These are phyloP conservation scores for Phytopythium aichiense DNA, from an alignment of 352 stramenopile genomes.

Conservation along the genomic window DNA sequence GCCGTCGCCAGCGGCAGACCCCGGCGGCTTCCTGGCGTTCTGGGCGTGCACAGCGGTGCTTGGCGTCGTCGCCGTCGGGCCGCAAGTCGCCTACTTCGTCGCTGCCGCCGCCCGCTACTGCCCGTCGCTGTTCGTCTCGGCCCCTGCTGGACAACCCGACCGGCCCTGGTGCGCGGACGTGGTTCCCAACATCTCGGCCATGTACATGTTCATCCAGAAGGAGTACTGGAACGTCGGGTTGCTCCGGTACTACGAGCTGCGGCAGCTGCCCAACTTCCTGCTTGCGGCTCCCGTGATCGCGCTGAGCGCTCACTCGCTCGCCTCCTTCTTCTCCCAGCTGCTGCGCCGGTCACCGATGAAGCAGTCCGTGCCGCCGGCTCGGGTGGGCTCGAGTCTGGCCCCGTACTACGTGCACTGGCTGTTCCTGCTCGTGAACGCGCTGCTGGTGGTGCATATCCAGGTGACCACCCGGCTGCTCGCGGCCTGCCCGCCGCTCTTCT, in stretches of 20 bases:
- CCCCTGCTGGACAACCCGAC: slow-evolving; percentile 16
- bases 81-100: slow-evolving; percentile 72
- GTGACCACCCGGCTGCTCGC: slow-evolving; percentile 78
- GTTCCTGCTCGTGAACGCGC: slow-evolving; percentile 71
- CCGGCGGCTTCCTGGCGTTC: slow-evolving; percentile 38
- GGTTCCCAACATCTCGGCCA: slow-evolving; percentile 72
- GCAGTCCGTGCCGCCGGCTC: background rate
- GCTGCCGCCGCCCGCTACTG: slow-evolving; percentile 58
- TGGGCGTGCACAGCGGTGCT: slow-evolving; percentile 63
- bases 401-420: slow-evolving; percentile 72
- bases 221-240: slow-evolving; percentile 96
- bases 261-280: slow-evolving; percentile 94
- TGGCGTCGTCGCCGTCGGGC: slow-evolving; percentile 50
- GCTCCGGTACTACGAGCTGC: slow-evolving; percentile 91
- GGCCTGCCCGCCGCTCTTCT: slow-evolving; percentile 78
- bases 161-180: slow-evolving; percentile 65
- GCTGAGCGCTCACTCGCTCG: slow-evolving; percentile 52
- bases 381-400: background rate
- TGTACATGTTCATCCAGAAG: slow-evolving; percentile 94
- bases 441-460: slow-evolving; percentile 84
- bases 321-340: slow-evolving; percentile 31
- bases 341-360: background rate
- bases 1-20: slow-evolving; percentile 25
- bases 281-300: slow-evolving; percentile 86
- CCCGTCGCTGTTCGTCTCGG: slow-evolving; percentile 30